Base-by-base conservation (phyloP, 139 green algal species). In the Auxenochlorella pyrenoidosa region DNA sequence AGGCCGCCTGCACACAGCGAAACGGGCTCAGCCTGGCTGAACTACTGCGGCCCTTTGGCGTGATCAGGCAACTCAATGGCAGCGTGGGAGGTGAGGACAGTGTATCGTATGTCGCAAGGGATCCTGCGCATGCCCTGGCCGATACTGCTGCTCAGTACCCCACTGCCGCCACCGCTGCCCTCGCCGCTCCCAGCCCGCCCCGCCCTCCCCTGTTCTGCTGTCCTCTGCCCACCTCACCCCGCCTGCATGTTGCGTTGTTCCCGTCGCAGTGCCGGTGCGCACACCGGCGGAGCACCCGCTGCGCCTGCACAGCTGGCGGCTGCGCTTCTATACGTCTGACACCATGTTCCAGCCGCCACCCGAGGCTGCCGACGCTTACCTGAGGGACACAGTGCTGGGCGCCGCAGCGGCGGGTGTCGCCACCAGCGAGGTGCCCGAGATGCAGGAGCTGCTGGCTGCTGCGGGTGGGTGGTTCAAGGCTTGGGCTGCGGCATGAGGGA, bases 21-120 rank as follows among this genome's bases (percentile, higher is more conserved):
- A 98, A 95, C 66, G 95, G 95, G 0, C 88, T 98, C 15, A 90
- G 47, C 3, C 60, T 98, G 28, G 93, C 95, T 0, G 96, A 98
- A 75, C 66, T 98, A 59, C 86, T 98, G 65, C 88, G 96, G 3
- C 95, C 95, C 0, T 93, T 93, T 87, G 92, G 93, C 30, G 88
- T 90, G 16, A 83, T 96, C 8, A 86, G 92, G 38, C 84, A 95
- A 79, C 89, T 98, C 36, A 97, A 96, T 60, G 95, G 96, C 95
- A 85, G 75, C 3, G 63, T 89, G 21, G 88, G 86, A 85, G 92
- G 44, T 72, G 65, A 51, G 80, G 4, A 0, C 13, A 19, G 40
- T 41, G 18, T 21, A 21, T 24, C 19, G 0, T 8, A 40, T n/a
- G 34, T 28, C 8, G 15, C 12, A 63, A 24, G 54, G 16, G 54